These are phyloP conservation scores for Magnaporthiopsis incrustans DNA, from an alignment of 2,329 filamentous ascomycete species.

Conservation along the genomic window DNA sequence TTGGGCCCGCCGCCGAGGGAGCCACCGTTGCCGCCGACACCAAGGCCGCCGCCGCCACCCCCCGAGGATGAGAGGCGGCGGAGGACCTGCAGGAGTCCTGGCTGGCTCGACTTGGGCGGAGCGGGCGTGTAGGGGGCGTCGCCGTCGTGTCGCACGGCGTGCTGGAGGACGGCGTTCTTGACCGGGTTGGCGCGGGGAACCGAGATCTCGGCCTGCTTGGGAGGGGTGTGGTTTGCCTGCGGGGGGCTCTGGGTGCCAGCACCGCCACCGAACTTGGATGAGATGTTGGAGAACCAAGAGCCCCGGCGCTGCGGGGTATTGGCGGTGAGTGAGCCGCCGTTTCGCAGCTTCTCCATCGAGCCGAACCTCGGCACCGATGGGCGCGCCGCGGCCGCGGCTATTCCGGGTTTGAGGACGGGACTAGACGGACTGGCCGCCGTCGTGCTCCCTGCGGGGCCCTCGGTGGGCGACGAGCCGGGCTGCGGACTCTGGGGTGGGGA, in stretches of 20 bases:
- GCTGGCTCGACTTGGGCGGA: slow-evolving; percentile 59
- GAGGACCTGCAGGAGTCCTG: slow-evolving; percentile 74
- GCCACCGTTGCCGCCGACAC: slow-evolving; percentile 26
- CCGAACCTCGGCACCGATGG: slow-evolving; percentile 9
- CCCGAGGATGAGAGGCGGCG: slow-evolving; percentile 68
- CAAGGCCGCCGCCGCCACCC: slow-evolving; percentile 14
- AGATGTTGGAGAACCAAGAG: slow-evolving; percentile 91
- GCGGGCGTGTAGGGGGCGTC: slow-evolving; percentile 65
- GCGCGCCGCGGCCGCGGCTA: slow-evolving; percentile 7
- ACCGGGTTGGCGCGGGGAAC: slow-evolving; percentile 40
- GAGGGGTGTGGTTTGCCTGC: slow-evolving; percentile 24
- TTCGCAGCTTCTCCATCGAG: slow-evolving; percentile 24
- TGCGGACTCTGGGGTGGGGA: slow-evolving; percentile 6
- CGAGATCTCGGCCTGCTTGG: slow-evolving; percentile 33
- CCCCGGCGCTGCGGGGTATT: slow-evolving; percentile 49
- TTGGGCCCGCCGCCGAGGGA: slow-evolving; percentile 32
- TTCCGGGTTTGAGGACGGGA: slow-evolving; percentile 1
- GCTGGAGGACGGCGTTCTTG: slow-evolving; percentile 53
- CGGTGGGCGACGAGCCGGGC: neutral
- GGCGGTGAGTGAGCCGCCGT: slow-evolving; percentile 16
- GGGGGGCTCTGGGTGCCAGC: slow-evolving; percentile 39
- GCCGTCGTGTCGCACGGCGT: slow-evolving; percentile 46
- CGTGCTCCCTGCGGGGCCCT: neutral
- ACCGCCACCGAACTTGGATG: slow-evolving; percentile 63
- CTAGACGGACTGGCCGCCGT: neutral